Base-by-base conservation (phyloP, 805 yeast genomes). In the Starmerella cellae region DNA sequence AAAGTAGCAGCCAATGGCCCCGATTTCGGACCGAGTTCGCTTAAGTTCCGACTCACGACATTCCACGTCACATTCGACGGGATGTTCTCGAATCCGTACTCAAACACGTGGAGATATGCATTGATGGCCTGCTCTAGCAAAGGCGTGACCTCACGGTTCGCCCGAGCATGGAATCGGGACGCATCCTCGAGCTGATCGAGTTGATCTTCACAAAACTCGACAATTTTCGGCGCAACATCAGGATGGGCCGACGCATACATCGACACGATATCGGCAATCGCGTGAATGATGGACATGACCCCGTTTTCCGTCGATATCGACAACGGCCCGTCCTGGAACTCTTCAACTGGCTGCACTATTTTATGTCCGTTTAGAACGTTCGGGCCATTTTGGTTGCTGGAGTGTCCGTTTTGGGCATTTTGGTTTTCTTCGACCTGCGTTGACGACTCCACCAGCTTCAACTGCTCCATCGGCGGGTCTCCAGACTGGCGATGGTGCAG, bases 101-200 rank as follows among this genome's bases (percentile, higher is more conserved):
- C 69, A 6, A 82, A 66, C n/a, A 77, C 68, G 55, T 79, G 79
- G 75, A 68, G 0, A 74, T 70, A 45, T 29, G 45, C 44, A n/a
- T 37, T 48, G 32, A 40, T 26, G 6, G 54, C 45, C 18, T 28
- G 20, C 32, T 78, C 82, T 43, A 78, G 60, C 20, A 66, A 17
- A 23, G 36, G 36, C 26, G 26, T 10, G 26, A 33, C 26, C 17
- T 6, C 26, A 5, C 10, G 26, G 17, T 10, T 10, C 32, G 32
- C 32, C 8, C 13, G 5, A 9, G 24, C 16, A 16, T 41, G 41
- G 29, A 57, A 39, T 18, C 26, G 13, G 37, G 27, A 35, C 36
- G 42, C 19, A 28, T 37, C 31, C 26, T 39, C 38, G 31, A 40
- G 47, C 20, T 34, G 38, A 4, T 35, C 42, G 13, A 39, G 30